Evolutionary conservation across 108 stramenopile genomes (phyloP), one percentile per base, ranked within the genome.

Genomic region (Cylindrotheca closterium): DNA sequence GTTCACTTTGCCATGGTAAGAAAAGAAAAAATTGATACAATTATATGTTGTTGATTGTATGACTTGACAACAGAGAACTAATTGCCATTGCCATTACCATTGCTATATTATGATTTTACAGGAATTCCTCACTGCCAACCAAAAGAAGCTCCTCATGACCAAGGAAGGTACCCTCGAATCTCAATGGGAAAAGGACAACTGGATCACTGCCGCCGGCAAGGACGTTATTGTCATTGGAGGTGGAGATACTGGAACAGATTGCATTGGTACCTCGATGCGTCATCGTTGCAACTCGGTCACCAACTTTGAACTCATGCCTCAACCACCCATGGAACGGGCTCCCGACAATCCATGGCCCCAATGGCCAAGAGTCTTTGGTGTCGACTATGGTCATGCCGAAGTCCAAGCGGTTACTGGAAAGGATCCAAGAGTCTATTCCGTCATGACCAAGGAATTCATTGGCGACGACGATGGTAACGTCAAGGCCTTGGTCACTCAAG

Each of bases 141-240:
- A 98, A 71, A 98, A 98, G 81, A 87, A 93, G 19, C 81, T 98
- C 47, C 77, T 96, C 17, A 79, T 98, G 87, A 96, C 95, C 22
- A 86, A 89, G 65, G 95, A 97, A 48, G 97, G 97, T 23, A 89
- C 76, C 21, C 76, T 98, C 52, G 91, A 96, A 77, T 95, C 91
- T 27, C 73, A 81, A 58, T 98, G 97, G 97, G 89, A 92, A 59
- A 85, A 88, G 73, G 79, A 89, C 30, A 82, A 89, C 51, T 96
- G 91, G 68, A 93, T 98, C 71, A 92, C 95, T 28, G 97, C 97
- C 21, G 97, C 94, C 59, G 97, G 97, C 33, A 95, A 96, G 83
- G 90, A 98, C 77, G 97, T 98, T 24, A 94, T 98, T 65, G 97
- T 98, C 5, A 96, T 98, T 81, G 97, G 97, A n/a, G 97, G 96